These are phyloP conservation scores for Carex kokanica DNA, from an alignment of 176 grass and related monocot genomes.

Conservation along the genomic window DNA sequence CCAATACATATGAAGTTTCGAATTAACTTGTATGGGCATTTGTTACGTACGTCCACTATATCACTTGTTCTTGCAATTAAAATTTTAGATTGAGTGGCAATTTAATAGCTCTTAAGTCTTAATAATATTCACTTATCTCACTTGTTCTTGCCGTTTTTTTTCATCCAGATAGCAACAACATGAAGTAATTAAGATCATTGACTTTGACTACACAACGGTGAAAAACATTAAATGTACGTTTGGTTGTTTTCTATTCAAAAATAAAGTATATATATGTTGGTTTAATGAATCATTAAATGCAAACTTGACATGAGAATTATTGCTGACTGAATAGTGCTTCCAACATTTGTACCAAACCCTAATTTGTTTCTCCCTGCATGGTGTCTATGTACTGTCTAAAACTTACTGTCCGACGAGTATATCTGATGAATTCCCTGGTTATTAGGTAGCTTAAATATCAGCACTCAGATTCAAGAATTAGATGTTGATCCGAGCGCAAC, in stretches of 20 bases:
- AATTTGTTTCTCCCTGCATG: no score
- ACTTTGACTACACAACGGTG: background rate
- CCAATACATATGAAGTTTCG: background rate
- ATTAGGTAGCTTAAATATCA: no score
- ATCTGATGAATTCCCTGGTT: no score
- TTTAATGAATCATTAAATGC: background rate
- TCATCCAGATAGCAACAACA: background rate
- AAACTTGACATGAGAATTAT: background rate
- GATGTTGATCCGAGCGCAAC: no score
- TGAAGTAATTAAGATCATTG: background rate
- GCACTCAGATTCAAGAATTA: no score
- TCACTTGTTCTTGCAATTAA: background rate
- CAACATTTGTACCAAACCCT: background rate
- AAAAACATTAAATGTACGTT: background rate
- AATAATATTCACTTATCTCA: background rate
- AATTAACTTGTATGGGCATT: background rate
- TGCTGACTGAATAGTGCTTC: background rate
- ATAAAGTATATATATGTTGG: background rate
- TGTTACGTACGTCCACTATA: background rate
- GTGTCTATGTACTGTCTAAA: no score
- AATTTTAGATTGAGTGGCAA: background rate
- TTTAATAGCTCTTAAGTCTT: background rate
- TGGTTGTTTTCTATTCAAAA: background rate
- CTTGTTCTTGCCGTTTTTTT: background rate
- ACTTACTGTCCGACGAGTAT: no score